Conservation (phyloP, 1,139 yeast genomes). For the Taphrina deformans region DNA sequence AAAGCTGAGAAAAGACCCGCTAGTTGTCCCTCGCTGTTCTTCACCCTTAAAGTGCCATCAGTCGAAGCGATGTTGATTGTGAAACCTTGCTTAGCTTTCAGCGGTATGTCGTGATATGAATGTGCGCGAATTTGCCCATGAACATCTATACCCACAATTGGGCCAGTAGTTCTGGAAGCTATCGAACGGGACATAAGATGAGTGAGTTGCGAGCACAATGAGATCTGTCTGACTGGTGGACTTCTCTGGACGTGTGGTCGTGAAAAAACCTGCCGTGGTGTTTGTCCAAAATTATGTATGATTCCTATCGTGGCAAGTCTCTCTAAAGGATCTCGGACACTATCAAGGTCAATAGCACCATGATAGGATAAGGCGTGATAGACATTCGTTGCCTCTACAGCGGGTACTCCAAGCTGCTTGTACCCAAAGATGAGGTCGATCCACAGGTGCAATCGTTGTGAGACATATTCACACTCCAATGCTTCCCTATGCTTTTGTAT, state of each 20-base stretch:
- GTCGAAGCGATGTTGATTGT: neutral
- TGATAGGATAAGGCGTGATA: constrained; percentile 79
- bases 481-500: constrained; percentile 76
- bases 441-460: constrained; percentile 74
- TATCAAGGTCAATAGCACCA: constrained; percentile 76
- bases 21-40: constrained; percentile 12
- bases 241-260: constrained; percentile 62
- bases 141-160: neutral
- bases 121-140: constrained; percentile 2
- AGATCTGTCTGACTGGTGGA: constrained; percentile 39
- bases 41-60: constrained; percentile 10
- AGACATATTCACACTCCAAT: constrained; percentile 74
- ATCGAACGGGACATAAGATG: neutral
- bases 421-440: constrained; percentile 77
- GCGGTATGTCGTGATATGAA: neutral
- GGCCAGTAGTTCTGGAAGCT: neutral
- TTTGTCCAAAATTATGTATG: constrained; percentile 87
- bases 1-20: constrained; percentile 40
- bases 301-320: constrained; percentile 74
- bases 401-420: constrained; percentile 71
- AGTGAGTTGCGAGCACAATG: neutral
- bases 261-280: constrained; percentile 69
- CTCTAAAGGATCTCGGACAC: constrained; percentile 68
- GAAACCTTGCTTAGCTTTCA: neutral
- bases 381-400: constrained; percentile 65